Evolutionary conservation across 441 rosid genomes (phyloP).

Genomic region (Syzygium syzygioides): DNA sequence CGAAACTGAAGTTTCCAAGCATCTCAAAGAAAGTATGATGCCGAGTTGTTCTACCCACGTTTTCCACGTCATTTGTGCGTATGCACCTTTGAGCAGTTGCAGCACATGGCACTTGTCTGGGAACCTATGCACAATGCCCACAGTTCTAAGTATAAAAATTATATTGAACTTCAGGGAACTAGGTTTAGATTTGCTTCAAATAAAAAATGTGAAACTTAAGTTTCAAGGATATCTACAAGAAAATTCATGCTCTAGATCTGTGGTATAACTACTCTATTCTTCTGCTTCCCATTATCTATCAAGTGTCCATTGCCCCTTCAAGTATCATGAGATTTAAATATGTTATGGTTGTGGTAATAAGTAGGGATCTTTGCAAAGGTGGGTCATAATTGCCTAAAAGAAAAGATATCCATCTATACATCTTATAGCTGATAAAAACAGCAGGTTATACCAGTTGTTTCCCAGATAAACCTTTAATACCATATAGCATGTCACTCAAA

Average conservation of each 20-base stretch:
- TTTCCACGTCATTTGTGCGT: slow-evolving; percentile 90
- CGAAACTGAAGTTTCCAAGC: slow-evolving; percentile 96
- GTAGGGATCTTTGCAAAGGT: background rate
- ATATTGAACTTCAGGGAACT: background rate
- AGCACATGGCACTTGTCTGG: slow-evolving; percentile 79
- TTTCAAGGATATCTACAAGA: background rate
- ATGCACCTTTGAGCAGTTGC: slow-evolving; percentile 87
- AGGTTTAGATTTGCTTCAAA: background rate
- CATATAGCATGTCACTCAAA: background rate
- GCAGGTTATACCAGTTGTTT: background rate
- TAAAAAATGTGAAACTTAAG: background rate
- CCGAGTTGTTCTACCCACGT: slow-evolving; percentile 82
- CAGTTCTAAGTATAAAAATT: background rate
- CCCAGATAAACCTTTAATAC: background rate
- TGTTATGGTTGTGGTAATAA: background rate
- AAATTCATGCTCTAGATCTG: background rate
- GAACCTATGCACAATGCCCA: slow-evolving; percentile 36
- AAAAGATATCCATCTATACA: background rate
- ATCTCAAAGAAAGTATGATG: slow-evolving; percentile 96
- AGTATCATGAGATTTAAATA: background rate
- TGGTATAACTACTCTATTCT: background rate
- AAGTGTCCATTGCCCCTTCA: background rate
- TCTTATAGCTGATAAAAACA: background rate
- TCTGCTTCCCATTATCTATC: background rate
- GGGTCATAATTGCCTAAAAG: background rate